Evolutionary conservation across 2,329 filamentous ascomycete species (phyloP), one percentile per base, ranked within the genome.

Genomic region (Fusarium aywerte): DNA sequence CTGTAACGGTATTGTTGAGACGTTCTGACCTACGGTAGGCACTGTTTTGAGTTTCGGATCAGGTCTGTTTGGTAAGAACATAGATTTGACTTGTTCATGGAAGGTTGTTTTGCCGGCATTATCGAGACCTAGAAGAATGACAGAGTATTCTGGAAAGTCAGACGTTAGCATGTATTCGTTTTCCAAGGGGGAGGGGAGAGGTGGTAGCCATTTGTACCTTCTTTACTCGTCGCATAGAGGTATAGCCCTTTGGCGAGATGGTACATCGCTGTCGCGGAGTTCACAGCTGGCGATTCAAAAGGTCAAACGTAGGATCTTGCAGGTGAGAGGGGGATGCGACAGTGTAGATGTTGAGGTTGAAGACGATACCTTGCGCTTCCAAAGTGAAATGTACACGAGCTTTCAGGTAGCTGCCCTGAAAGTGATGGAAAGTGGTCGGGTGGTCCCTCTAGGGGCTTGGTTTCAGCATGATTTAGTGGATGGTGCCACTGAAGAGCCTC

Each of bases 71-170:
- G 88, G 84, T 67, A 89, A 85, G 84, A 93, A 97, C 76, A 96
- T 86, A 54, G 93, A 88, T 81, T 97, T 97, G 79, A 98, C 93
- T 79, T 97, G 94, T 77, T 96, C 93, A 80, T 97, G 93, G 76
- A 98, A 94, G 25, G 96, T 98, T 38, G 96, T 98, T 84, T 98
- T 98, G 79, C 96, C 96, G 63, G 96, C 96, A 78, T 98, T 98
- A 84, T 98, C 96, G 76, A 98, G 92, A 67, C 96, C 96, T 74
- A 98, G 92, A 71, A 98, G 90, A 76, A 98, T 92, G 75, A 97
- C 92, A 21, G 95, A 97, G 84, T 97, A 98, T 83, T 98, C 95
- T 96, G 75, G 16, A 31, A 43, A 15, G 27, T n/a, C 8, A 20
- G 21, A 56, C 27, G 53, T 60, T 21, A 73, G 50, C 18, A 20